Conservation (phyloP, 345 rosid genomes). For the Reutealis trisperma region DNA sequence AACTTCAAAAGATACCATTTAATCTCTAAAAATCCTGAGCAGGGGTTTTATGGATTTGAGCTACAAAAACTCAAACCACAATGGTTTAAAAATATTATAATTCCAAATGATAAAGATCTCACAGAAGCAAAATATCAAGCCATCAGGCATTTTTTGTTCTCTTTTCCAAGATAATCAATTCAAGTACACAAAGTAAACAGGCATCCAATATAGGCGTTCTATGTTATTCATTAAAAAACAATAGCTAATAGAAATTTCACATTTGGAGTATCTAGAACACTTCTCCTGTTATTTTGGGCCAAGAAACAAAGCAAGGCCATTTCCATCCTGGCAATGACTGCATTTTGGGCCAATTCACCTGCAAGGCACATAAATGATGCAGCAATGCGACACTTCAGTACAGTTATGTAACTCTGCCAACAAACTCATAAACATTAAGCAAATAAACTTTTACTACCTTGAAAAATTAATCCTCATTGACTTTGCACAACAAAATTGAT, state of each 20-base stretch:
- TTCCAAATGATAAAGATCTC: background rate
- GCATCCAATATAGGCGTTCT: background rate
- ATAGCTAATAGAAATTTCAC: background rate
- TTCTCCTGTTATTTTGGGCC: constrained; percentile 16
- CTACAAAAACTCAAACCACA: too few species aligned
- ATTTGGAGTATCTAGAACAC: constrained; percentile 10
- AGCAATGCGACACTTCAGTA: background rate
- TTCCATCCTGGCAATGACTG: background rate
- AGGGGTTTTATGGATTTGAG: too few species aligned
- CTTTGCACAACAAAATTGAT: background rate
- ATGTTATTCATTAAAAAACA: constrained; percentile 1
- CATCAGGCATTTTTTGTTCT: background rate
- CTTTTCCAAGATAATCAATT: background rate
- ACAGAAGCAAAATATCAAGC: background rate
- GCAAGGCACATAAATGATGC: background rate
- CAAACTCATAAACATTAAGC: background rate
- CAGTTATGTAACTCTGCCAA: background rate
- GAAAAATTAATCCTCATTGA: background rate
- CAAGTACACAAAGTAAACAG: background rate
- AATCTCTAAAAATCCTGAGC: too few species aligned
- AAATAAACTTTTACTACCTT: background rate
- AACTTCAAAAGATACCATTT: too few species aligned
- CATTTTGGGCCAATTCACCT: background rate
- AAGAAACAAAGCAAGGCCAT: background rate
- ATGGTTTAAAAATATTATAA: background rate